Evolutionary conservation across 202 grass and related monocot species (phyloP).

Genomic region (Elaeis oleifera): DNA sequence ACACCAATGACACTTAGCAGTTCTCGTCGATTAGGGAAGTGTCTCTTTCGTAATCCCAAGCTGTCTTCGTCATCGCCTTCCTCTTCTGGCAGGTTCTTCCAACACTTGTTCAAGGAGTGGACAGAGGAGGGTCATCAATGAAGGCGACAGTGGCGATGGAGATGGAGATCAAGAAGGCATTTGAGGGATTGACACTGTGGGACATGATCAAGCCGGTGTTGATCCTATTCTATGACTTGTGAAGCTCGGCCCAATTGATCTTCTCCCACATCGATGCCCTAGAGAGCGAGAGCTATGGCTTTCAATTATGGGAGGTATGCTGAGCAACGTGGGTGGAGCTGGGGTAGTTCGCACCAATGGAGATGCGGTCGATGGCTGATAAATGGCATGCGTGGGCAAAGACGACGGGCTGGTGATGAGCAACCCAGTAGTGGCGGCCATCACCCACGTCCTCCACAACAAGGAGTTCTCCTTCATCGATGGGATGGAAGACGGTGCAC

Average conservation of each 20-base stretch:
- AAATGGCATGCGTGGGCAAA: constrained; percentile 55
- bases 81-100: constrained; percentile 5
- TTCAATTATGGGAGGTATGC: constrained; percentile 88
- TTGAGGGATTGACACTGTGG: constrained; percentile 64
- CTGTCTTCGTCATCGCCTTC: constrained; percentile 35
- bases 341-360: constrained; percentile 64
- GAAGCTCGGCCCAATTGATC: constrained; percentile 54
- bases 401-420: constrained; percentile 76
- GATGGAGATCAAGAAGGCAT: constrained; percentile 55
- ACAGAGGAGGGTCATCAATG: background rate
- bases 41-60: constrained; percentile 38
- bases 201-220: constrained; percentile 35
- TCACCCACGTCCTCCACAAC: constrained; percentile 24
- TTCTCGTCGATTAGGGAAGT: constrained; percentile 48
- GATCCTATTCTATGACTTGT: constrained; percentile 73
- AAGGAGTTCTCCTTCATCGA: constrained; percentile 96
- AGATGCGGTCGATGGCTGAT: constrained; percentile 56
- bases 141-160: constrained; percentile 49
- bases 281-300: constrained; percentile 36
- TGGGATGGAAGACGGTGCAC: constrained; percentile 70
- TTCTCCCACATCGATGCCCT: constrained; percentile 81
- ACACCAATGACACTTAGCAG: constrained; percentile 74
- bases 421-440: constrained; percentile 64
- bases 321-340: constrained; percentile 82
- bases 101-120: background rate